phyloP scores from a whole-genome alignment of 768 basidiomycete species.

The Agaricus subrufescens region DNA sequence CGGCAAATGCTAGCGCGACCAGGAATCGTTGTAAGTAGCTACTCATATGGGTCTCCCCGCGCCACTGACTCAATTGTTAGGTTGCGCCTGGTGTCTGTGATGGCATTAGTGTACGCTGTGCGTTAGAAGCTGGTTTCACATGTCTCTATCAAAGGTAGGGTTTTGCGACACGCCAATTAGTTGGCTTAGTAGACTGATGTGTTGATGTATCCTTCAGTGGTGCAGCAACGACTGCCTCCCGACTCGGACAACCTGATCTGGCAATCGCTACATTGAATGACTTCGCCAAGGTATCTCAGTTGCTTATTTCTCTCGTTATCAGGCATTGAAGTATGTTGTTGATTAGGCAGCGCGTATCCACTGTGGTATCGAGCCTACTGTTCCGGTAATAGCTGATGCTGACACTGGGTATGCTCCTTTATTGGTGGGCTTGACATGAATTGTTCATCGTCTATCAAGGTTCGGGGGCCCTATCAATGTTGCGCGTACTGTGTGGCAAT shows the following conservation, averaged over 20 bases:
- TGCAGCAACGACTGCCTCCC: conserved; percentile 76
- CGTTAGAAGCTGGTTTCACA: conserved; percentile 73
- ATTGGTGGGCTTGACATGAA: not conserved
- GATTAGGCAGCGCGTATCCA: conserved; percentile 63
- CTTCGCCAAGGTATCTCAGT: conserved; percentile 49
- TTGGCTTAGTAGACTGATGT: not conserved
- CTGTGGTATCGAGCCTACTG: conserved; percentile 55
- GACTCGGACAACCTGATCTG: conserved; percentile 73
- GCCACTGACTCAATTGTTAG: conserved; percentile 23
- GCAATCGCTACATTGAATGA: conserved; percentile 77
- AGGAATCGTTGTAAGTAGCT: conserved; percentile 61
- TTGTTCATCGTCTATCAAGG: conserved; percentile 14
- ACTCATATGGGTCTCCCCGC: not conserved
- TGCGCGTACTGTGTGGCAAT: conserved; percentile 71
- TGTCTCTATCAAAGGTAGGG: conserved; percentile 71
- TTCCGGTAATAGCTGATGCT: conserved; percentile 75
- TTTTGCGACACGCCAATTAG: not conserved
- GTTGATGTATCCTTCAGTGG: conserved; percentile 34
- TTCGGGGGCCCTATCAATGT: conserved; percentile 76
- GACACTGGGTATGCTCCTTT: conserved; percentile 57
- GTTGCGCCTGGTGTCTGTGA: conserved; percentile 78
- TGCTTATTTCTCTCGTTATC: not conserved
- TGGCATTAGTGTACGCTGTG: conserved; percentile 76
- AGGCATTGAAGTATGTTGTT: not conserved
- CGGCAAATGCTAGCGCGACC: conserved; percentile 67